Evolutionary conservation across 345 rosid genomes (phyloP).

Genomic region (Syzygium grande): DNA sequence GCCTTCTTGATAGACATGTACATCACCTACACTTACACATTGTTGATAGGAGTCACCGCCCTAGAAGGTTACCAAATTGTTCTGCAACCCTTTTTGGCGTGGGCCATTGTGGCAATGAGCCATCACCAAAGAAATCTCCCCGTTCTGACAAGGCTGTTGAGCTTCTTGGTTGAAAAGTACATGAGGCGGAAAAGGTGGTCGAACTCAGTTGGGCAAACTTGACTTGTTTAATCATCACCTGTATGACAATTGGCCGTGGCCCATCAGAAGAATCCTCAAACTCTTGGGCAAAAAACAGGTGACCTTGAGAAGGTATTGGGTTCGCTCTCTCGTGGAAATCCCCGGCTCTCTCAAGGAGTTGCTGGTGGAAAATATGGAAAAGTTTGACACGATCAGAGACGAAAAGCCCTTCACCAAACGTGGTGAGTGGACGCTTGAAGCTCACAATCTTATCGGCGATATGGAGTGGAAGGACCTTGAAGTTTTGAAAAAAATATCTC

Average conservation of each 20-base stretch:
- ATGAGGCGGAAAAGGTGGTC: neutral
- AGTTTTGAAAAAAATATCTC: too few species aligned
- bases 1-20: neutral
- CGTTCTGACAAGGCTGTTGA: neutral
- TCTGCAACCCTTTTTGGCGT: neutral
- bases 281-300: too few species aligned
- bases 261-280: neutral
- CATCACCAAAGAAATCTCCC: neutral
- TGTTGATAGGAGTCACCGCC: slow-evolving; percentile 19
- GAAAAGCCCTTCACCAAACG: neutral
- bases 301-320: neutral
- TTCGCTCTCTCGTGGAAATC: neutral
- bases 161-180: neutral
- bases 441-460: too few species aligned
- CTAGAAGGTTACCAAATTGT: slow-evolving; percentile 10
- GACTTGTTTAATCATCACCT: neutral
- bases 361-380: neutral
- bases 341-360: neutral
- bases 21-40: slow-evolving; percentile 8
- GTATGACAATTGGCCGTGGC: neutral
- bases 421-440: neutral
- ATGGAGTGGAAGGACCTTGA: too few species aligned
- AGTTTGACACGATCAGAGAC: neutral
- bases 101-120: neutral
- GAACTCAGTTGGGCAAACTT: neutral